These are phyloP conservation scores for Microcera coccophila DNA, from an alignment of 2,329 filamentous ascomycete species.

Conservation along the genomic window DNA sequence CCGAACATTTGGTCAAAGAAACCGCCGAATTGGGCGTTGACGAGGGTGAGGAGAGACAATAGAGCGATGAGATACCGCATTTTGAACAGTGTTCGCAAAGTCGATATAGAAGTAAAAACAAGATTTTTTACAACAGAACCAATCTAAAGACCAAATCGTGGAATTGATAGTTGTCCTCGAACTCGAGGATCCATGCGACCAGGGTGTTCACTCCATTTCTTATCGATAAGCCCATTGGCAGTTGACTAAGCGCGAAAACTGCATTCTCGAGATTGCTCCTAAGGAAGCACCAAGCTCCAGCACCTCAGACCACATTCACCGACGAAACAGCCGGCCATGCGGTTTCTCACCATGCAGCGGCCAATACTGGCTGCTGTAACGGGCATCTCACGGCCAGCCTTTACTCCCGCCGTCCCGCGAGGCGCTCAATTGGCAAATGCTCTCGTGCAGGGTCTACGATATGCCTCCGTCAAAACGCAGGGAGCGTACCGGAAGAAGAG, in stretches of 20 bases:
- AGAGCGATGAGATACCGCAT: conserved; percentile 41
- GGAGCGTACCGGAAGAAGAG: conserved; percentile 63
- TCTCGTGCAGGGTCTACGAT: conserved; percentile 48
- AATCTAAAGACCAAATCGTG: no score
- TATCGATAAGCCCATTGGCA: conserved; percentile 24
- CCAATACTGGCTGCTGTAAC: conserved; percentile 41
- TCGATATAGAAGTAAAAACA: background rate
- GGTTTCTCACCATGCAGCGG: conserved; percentile 45
- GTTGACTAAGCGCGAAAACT: conserved; percentile 30
- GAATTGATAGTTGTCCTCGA: no score
- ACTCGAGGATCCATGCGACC: no score
- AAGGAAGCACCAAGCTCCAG: conserved; percentile 19
- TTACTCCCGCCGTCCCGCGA: conserved; percentile 17
- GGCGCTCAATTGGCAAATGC: conserved; percentile 36
- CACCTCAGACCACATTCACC: conserved; percentile 33
- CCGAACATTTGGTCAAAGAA: conserved; percentile 99
- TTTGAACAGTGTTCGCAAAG: conserved; percentile 10
- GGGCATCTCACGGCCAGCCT: conserved; percentile 26
- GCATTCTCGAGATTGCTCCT: conserved; percentile 18
- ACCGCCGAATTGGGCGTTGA: conserved; percentile 73
- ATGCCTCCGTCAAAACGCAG: conserved; percentile 60
- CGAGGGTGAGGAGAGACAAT: conserved; percentile 58
- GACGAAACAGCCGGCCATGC: conserved; percentile 38
- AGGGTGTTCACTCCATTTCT: conserved; percentile 22
- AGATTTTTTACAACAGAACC: conserved; percentile 1